Base-by-base conservation (phyloP, 805 yeast genomes). In the Jamesozyma jinghongensis region DNA sequence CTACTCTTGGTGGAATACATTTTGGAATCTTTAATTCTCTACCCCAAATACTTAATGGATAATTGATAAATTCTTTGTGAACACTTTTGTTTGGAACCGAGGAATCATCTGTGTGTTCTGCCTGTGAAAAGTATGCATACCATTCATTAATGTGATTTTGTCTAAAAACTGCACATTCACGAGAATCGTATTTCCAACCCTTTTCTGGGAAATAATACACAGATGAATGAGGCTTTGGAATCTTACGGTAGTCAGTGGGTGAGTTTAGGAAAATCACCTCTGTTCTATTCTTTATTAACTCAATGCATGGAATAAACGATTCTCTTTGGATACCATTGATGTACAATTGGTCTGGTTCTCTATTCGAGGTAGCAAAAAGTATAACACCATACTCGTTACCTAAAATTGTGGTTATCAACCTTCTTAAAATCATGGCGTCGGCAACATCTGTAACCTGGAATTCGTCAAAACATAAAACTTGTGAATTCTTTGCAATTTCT, bases 371-470 rank as follows among this genome's bases (percentile, higher is more conserved):
- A 20, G 95, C 88, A 67, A 92, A 88, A 8, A 92, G 65, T 1
- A 88, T 79, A 18, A 88, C 79, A 1, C 97, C 97, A 54, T 82
- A 81, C 39, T 80, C 75, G 0, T 79, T 75, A 35, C 81, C 74
- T 42, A 88, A 63, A n/a, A 85, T 69, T 30, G 77, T 62, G 52
- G 77, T 74, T 32, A 85, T 56, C 31, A 88, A 66, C 38, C 96
- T 70, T 47, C 98, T 75, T 33, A 92, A 69, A 27, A 92, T 70
- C 97, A 92, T 92, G 2, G 98, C 98, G 62, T 92, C 98, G 0
- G 97, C 98, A 25, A 92, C 97, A 61, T 92, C 98, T 1, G 95
- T 86, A 33, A 92, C 98, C 63, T 92, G 97, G 57, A 92, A 90
- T 65, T 92, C 98, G 64, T 92, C 98, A 59, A 92, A 85, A 61